Evolutionary conservation across 169 alveolate species (phyloP).

Genomic region (Cryptosporidium bovis): DNA sequence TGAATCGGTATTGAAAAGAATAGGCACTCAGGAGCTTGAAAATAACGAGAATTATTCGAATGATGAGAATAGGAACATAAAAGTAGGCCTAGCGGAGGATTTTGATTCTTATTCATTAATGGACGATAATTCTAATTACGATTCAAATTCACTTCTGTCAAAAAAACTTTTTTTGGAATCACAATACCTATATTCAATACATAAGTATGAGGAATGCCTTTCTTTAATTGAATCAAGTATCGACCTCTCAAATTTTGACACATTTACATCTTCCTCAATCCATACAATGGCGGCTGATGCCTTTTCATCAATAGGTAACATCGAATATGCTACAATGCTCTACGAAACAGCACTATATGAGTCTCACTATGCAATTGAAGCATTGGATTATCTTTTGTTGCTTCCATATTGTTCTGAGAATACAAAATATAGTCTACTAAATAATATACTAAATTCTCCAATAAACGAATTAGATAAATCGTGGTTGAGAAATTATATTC

Average conservation of each 20-base stretch:
- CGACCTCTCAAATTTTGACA: slow-evolving; percentile 49
- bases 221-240: slow-evolving; percentile 65
- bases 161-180: slow-evolving; percentile 43
- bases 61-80: slow-evolving; percentile 1
- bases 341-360: slow-evolving; percentile 64
- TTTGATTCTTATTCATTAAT: no score
- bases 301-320: slow-evolving; percentile 51
- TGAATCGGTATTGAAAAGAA: slow-evolving; percentile 25
- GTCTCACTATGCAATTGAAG: slow-evolving; percentile 53
- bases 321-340: slow-evolving; percentile 40
- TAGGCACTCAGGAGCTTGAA: slow-evolving; percentile 9
- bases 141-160: slow-evolving; percentile 4
- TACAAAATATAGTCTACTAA: slow-evolving; percentile 13
- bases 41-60: not conserved
- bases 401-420: slow-evolving; percentile 46
- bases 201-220: slow-evolving; percentile 61
- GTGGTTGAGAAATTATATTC: slow-evolving; percentile 39
- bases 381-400: slow-evolving; percentile 26
- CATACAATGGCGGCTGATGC: slow-evolving; percentile 73
- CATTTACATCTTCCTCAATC: slow-evolving; percentile 50
- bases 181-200: slow-evolving; percentile 55
- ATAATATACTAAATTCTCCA: slow-evolving; percentile 49
- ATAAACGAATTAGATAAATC: slow-evolving; percentile 42
- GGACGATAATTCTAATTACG: no score
- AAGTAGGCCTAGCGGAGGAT: no score